A percentile compares a stretch with the other conserved stretches of the same genome.
Conservation (phyloP, 768 basidiomycete genomes). For the Lentinula guzmanii region DNA sequence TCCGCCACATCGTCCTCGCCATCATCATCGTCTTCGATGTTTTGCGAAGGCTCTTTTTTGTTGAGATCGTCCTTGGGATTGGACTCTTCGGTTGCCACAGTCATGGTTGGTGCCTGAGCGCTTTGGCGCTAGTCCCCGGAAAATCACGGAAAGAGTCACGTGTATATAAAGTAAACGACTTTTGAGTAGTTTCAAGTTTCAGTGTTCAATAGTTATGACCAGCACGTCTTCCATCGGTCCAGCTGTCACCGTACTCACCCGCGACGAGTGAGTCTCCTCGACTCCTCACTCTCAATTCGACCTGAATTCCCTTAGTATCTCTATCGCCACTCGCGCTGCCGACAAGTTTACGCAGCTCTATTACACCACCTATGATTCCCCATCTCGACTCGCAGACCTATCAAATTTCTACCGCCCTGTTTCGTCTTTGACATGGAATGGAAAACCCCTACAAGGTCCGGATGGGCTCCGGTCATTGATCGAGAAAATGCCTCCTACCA, state of each 20-base stretch:
- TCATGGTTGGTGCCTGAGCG: not conserved
- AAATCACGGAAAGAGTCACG: not conserved
- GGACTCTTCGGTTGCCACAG: slow-evolving; percentile 4
- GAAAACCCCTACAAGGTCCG: slow-evolving; percentile 68
- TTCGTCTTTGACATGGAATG: slow-evolving; percentile 83
- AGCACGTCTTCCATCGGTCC: slow-evolving; percentile 12
- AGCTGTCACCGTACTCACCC: slow-evolving; percentile 32
- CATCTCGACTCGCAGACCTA: slow-evolving; percentile 67
- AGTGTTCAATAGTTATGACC: slow-evolving; percentile 6
- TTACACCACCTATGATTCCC: slow-evolving; percentile 77
- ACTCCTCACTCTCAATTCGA: slow-evolving; percentile 12
- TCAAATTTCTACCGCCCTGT: slow-evolving; percentile 76
- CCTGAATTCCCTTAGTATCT: slow-evolving; percentile 47
- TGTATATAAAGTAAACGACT: not conserved
- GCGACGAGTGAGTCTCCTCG: slow-evolving; percentile 46
- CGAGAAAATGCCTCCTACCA: slow-evolving; percentile 69
- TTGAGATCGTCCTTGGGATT: slow-evolving; percentile 1
- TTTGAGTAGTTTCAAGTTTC: not conserved
- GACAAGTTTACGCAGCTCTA: slow-evolving; percentile 80
- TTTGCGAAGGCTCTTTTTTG: not conserved
- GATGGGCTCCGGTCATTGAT: slow-evolving; percentile 65
- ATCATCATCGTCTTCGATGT: slow-evolving; percentile 12
- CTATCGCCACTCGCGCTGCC: slow-evolving; percentile 79
- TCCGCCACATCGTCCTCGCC: slow-evolving; percentile 12
- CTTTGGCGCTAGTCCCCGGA: not conserved